Base-by-base conservation (phyloP, 352 stramenopile genomes). In the Pythium folliculosum region DNA sequence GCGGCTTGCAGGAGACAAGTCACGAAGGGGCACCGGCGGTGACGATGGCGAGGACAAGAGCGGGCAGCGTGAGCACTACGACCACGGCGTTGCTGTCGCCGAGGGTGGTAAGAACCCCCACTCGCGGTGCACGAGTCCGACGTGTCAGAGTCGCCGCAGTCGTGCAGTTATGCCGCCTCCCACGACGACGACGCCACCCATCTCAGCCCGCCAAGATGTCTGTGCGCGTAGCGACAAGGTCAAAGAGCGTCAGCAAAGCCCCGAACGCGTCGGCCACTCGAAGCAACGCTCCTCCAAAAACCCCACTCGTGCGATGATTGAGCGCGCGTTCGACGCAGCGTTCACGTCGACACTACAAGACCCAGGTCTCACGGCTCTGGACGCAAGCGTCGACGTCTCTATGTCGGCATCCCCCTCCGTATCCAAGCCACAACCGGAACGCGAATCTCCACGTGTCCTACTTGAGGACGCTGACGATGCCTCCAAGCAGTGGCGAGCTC, bases 271-370 rank as follows among this genome's bases (percentile, higher is more conserved):
- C 5, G 19, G 19, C 21, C 30, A 8, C 0, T 7, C 23, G 19
- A 63, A 13, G 4, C 9, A 14, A 3, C 8, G 3, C 9, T 43
- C 14, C 12, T 32, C 30, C 1, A 14, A 43, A 1, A 43, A 56
- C 10, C 44, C 38, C 7, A 86, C 80, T 16, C 69, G 80, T 40
- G 77, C 77, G 35, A 77, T 91, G 52, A 75, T 91, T 27, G 80
- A 89, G 48, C 77, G 82, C 22, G 82, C 82, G 17, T 75, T 91
- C 27, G 75, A 69, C 16, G 14, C 73, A n/a, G 80, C 76, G 22
- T 78, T 88, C 52, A 69, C 45, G 1, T 57, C 67, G 7, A 40
- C 62, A 1, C 43, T 70, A 30, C 21, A 67, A 43, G 51, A 60
- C n/a, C 23, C 51, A 13, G 22, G 52, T 7, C 40, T 61, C 19